Evolutionary conservation across 208 protist species (phyloP).

Genomic region (Strigomonas galati): DNA sequence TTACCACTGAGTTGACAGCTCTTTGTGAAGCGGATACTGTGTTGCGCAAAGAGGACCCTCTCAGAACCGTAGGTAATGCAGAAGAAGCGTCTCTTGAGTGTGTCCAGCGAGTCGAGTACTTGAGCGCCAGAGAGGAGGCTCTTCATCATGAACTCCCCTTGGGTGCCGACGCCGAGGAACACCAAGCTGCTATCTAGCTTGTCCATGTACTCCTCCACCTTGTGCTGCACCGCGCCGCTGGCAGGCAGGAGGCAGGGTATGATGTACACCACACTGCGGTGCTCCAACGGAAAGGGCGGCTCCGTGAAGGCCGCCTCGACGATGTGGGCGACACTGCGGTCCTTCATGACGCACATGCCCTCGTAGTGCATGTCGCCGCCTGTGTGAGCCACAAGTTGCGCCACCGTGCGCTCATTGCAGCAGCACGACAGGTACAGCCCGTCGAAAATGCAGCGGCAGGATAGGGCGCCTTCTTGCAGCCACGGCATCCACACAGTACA

Average conservation of each 20-base stretch:
- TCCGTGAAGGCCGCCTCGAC: not conserved
- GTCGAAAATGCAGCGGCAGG: constrained; percentile 47
- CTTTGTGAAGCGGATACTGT: constrained; percentile 26
- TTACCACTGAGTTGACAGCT: constrained; percentile 37
- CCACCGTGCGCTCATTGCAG: not conserved
- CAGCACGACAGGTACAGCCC: constrained; percentile 35
- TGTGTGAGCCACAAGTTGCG: not conserved
- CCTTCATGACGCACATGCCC: not conserved
- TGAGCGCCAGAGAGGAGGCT: constrained; percentile 39
- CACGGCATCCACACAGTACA: constrained; percentile 30
- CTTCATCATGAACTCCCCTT: constrained; percentile 30
- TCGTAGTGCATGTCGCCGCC: not conserved
- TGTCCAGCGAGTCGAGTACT: constrained; percentile 18
- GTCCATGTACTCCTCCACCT: constrained; percentile 25
- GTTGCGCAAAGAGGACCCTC: constrained; percentile 28
- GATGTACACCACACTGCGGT: not conserved
- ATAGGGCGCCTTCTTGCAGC: constrained; percentile 18
- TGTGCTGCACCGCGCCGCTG: constrained; percentile 19
- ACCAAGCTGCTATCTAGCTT: constrained; percentile 30
- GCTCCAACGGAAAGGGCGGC: not conserved
- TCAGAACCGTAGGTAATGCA: constrained; percentile 60
- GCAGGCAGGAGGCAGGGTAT: not conserved
- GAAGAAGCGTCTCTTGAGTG: constrained; percentile 26
- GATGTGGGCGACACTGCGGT: not conserved
- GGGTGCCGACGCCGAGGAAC: constrained; percentile 51